Evolutionary conservation across 345 rosid genomes (phyloP), one percentile per base, ranked within the genome.

Genomic region (Citrus hindsii): DNA sequence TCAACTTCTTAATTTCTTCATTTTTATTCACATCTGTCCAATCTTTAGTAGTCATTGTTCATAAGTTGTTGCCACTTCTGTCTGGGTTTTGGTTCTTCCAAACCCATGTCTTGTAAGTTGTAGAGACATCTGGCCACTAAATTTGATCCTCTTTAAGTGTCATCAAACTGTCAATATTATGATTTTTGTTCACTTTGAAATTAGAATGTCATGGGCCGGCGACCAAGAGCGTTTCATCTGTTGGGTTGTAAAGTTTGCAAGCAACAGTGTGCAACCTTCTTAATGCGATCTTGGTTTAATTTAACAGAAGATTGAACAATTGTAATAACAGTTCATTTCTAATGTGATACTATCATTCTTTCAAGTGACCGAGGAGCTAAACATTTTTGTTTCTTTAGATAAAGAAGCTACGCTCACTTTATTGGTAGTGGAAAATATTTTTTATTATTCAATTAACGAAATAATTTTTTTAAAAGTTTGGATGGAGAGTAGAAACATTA

Each of bases 21-120:
- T 35, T 27, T 35, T 33, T 48, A 67, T 59, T 68, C 51, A 61
- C 58, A 76, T 64, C 74, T 76, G 60, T 40, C 68, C 61, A 5
- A 30, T 56, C 75, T n/a, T 78, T 60, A n/a, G 16, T 74, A 64
- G 51, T 65, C 58, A 69, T 77, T 82, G 84, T 81, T 66, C 66
- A 82, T 84, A 73, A 22, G 58, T 38, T 76, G 67, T 69, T 72
- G 46, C 67, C 60, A 51, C 33, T 66, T 67, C 24, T 33, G 25
- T 75, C 38, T 24, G 51, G 73, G 75, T 71, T 83, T 79, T 82
- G 80, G 79, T 76, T 61, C 81, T 77, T 65, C 77, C 82, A 77
- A 68, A 66, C 79, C 65, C 35, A 38, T 64, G 69, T 58, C 53
- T 28, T 71, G 56, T 66, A 53, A 73, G 76, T 51, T 76, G 73